phyloP scores from a whole-genome alignment of 805 yeast species.

The Kodamaea leandrae region DNA sequence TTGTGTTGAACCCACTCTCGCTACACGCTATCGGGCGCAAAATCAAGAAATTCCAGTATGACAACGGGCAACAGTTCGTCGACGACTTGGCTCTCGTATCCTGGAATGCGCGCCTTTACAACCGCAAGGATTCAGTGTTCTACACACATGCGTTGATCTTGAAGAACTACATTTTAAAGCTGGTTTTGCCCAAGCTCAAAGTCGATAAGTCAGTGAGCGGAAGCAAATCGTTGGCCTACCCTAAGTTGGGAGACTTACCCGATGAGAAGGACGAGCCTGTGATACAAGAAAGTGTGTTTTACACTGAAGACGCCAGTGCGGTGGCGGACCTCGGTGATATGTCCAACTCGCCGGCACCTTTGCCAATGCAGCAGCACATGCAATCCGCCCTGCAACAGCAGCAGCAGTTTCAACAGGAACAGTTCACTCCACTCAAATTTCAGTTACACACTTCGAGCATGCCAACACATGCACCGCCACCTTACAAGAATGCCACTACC shows the following conservation, averaged over 20 bases:
- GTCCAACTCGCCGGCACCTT: constrained; percentile 4
- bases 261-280: constrained; percentile 31
- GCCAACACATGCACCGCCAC: constrained; percentile 2
- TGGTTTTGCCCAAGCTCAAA: constrained; percentile 48
- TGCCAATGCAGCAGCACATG: constrained; percentile 3
- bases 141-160: constrained; percentile 65
- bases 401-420: constrained; percentile 8
- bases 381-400: constrained; percentile 6
- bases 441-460: constrained; percentile 9
- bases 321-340: constrained; percentile 2
- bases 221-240: constrained; percentile 45
- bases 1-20: constrained; percentile 79
- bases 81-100: constrained; percentile 79
- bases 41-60: constrained; percentile 53
- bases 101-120: constrained; percentile 87
- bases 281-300: constrained; percentile 11
- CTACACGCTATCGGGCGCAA: constrained; percentile 66
- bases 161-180: constrained; percentile 48
- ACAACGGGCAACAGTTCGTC: constrained; percentile 64
- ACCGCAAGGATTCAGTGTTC: constrained; percentile 64
- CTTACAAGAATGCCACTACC: constrained; percentile 7
- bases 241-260: constrained; percentile 70
- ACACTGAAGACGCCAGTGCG: constrained; percentile 10
- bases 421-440: constrained; percentile 9
- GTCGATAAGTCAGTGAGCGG: constrained; percentile 36